Base-by-base conservation (phyloP, 805 yeast genomes). In the Schwanniomyces occidentalis region DNA sequence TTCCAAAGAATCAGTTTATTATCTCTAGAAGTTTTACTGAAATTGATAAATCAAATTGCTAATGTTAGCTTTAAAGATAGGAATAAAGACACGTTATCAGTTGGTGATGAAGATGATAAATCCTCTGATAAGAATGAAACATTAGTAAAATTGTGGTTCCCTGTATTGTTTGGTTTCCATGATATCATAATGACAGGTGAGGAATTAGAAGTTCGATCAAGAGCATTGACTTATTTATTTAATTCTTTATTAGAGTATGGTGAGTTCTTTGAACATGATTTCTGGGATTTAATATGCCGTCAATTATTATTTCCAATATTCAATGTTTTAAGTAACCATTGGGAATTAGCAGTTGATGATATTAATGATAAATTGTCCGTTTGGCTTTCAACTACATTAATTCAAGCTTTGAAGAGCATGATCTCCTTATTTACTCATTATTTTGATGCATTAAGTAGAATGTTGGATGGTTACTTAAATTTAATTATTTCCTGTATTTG, bases 331-430 rank as follows among this genome's bases (percentile, higher is more conserved):
- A 78, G 83, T 34, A 75, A 76, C 26, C 84, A 81, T 51, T 85
- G 93, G 81, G 84, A 80, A 45, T 73, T 82, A 36, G 75, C 76
- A 41, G 78, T 78, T 39, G 78, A 76, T 44, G 78, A 76, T 45
- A 76, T 75, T 34, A 85, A 82, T 47, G 99, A 91, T 57, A 95
- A 85, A 42, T 61, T 88, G 47, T 86, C 96, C 30, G 95, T 95
- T 9, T 93, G 99, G 99, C 66, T 93, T 30, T 88, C 96, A 0
- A 90, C 99, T 0, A 93, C 99, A 1, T 74, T 93, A 60, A 89
- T 95, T 44, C 99, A 93, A 61, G 98, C 98, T 0, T 69, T 95
- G 54, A 79, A 95, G 57, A 86, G 86, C 51, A 76, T 89, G 81
- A 82, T 91, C 49, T 81, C 85, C 1, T 66, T 93, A 37, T 85